Conservation (phyloP, 1,284 basidiomycete species). For the Ganoderma lingzhi region DNA sequence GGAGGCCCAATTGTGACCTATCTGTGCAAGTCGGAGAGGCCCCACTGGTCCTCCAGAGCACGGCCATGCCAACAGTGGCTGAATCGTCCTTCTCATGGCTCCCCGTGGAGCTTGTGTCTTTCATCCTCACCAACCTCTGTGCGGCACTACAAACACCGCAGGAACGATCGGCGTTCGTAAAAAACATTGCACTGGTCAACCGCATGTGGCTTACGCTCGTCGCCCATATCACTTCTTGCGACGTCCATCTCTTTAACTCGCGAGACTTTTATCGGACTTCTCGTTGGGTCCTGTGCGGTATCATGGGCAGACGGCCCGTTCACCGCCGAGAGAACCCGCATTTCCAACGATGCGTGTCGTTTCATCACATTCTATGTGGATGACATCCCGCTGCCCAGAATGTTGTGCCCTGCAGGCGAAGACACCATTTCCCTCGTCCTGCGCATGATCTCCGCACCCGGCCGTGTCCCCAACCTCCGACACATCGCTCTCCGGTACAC, state of each 20-base stretch:
- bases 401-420: constrained; percentile 28
- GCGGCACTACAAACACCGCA: constrained; percentile 35
- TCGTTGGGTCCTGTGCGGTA: too few species aligned
- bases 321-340: constrained; percentile 21
- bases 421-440: constrained; percentile 36
- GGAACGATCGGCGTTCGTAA: constrained; percentile 45
- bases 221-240: constrained; percentile 40
- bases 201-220: constrained; percentile 41
- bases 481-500: constrained; percentile 44
- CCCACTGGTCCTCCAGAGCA: background rate
- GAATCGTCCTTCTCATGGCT: constrained; percentile 29
- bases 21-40: too few species aligned
- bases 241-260: constrained; percentile 33
- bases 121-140: constrained; percentile 47
- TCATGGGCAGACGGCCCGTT: too few species aligned
- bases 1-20: too few species aligned
- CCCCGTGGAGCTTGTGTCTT: constrained; percentile 47
- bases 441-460: constrained; percentile 38
- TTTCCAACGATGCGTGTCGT: constrained; percentile 37
- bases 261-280: too few species aligned
- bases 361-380: constrained; percentile 44
- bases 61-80: background rate
- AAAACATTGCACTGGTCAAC: constrained; percentile 42
- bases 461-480: constrained; percentile 45
- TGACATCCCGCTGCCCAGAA: constrained; percentile 25